phyloP scores from a whole-genome alignment of 768 basidiomycete genomes.

The Lentinula guzmanii region DNA sequence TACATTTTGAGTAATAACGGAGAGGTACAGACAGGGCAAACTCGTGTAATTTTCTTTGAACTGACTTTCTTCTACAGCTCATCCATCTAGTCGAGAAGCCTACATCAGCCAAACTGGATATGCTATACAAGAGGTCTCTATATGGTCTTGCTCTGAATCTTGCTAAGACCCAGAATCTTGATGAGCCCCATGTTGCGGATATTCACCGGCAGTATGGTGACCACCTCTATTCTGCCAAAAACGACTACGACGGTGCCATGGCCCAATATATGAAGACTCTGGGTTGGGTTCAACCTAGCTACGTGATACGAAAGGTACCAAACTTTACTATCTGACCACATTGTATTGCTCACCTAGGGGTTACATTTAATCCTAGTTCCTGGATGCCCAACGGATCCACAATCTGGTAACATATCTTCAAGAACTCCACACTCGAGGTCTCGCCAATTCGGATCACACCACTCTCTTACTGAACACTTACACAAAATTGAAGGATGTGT shows the following conservation, averaged over 20 bases:
- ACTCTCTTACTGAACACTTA: slow-evolving; percentile 96
- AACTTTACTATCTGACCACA: neutral
- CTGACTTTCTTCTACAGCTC: slow-evolving; percentile 33
- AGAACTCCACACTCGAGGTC: slow-evolving; percentile 83
- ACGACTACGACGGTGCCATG: slow-evolving; percentile 92
- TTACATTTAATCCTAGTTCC: slow-evolving; percentile 50
- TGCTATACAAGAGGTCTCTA: slow-evolving; percentile 75
- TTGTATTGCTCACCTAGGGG: neutral
- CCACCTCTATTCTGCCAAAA: slow-evolving; percentile 74
- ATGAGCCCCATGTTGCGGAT: slow-evolving; percentile 72
- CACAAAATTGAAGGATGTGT: slow-evolving; percentile 91
- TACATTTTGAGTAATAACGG: slow-evolving; percentile 79
- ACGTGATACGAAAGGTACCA: slow-evolving; percentile 90
- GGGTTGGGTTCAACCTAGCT: slow-evolving; percentile 85
- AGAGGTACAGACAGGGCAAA: slow-evolving; percentile 40
- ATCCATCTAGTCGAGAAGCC: slow-evolving; percentile 70
- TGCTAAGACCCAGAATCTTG: slow-evolving; percentile 74
- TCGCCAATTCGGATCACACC: slow-evolving; percentile 95
- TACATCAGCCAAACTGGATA: slow-evolving; percentile 78
- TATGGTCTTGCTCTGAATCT: slow-evolving; percentile 78
- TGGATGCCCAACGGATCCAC: slow-evolving; percentile 93
- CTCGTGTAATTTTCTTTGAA: neutral
- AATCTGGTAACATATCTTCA: slow-evolving; percentile 95
- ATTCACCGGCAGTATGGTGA: slow-evolving; percentile 91
- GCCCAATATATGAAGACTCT: slow-evolving; percentile 88